Conservation (phyloP, 2,329 filamentous ascomycete species). For the Fusarium protoensiforme region DNA sequence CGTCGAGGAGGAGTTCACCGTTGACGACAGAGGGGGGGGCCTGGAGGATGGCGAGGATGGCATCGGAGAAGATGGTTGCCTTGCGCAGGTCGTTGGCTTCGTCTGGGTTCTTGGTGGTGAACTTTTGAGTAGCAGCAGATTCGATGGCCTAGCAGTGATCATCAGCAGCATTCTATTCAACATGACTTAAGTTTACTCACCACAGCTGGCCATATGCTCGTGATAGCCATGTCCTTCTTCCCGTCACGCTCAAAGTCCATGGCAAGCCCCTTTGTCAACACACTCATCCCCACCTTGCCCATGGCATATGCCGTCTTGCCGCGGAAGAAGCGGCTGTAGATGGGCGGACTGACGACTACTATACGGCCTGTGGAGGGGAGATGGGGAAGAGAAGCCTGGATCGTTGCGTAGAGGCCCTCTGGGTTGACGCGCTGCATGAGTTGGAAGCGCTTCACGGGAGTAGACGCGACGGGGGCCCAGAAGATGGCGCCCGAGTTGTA, state of each 20-base stretch:
- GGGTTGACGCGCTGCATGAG: conserved; percentile 81
- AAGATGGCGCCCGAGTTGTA: conserved; percentile 91
- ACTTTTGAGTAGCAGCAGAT: conserved; percentile 75
- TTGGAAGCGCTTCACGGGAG: conserved; percentile 80
- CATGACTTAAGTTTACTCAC: conserved; percentile 55
- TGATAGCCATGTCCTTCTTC: conserved; percentile 76
- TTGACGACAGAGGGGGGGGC: conserved; percentile 72
- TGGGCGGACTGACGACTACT: conserved; percentile 84
- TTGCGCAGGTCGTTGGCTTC: conserved; percentile 72
- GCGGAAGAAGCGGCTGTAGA: conserved; percentile 86
- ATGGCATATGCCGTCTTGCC: conserved; percentile 88
- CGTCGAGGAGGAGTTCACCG: conserved; percentile 78
- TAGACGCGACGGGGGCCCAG: conserved; percentile 81
- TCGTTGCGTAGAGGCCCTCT: conserved; percentile 78
- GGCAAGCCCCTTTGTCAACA: conserved; percentile 81
- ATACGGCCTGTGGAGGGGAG: conserved; percentile 72
- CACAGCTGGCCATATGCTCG: conserved; percentile 83
- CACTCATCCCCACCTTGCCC: conserved; percentile 84
- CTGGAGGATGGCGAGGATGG: conserved; percentile 76
- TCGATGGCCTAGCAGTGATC: conserved; percentile 66
- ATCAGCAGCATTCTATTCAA: background rate
- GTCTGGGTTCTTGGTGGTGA: conserved; percentile 56
- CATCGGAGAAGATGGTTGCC: conserved; percentile 81
- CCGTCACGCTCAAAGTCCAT: conserved; percentile 82
- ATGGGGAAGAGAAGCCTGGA: conserved; percentile 76